Evolutionary conservation across 78 protist genomes (phyloP).

Genomic region (Isochrysis galbana): DNA sequence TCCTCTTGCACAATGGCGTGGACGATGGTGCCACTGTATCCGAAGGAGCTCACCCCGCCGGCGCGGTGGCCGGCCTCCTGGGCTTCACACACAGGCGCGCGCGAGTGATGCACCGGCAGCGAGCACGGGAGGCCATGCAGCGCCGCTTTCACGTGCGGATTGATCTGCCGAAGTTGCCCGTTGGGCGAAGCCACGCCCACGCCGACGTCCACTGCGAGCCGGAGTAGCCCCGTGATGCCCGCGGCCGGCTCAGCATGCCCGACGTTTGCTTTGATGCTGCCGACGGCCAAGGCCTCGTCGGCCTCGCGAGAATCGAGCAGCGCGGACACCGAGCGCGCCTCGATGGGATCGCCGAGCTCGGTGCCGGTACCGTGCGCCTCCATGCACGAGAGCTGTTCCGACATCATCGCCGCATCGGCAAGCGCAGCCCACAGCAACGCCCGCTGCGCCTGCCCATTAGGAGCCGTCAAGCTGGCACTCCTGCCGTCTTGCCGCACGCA

Average conservation of each 20-base stretch:
- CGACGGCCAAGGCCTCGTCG: conserved; percentile 49
- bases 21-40: conserved; percentile 8
- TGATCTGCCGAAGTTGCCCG: background rate
- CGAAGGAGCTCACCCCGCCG: conserved; percentile 10
- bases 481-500: conserved; percentile 62
- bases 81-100: background rate
- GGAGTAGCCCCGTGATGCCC: background rate
- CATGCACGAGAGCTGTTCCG: conserved; percentile 32
- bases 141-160: background rate
- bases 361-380: conserved; percentile 46
- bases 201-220: background rate
- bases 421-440: conserved; percentile 56
- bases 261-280: conserved; percentile 66
- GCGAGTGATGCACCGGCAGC: background rate
- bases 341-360: conserved; percentile 68
- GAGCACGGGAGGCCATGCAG: background rate
- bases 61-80: background rate
- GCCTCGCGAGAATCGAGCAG: conserved; percentile 16
- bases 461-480: conserved; percentile 59
- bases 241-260: conserved; percentile 73
- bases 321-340: conserved; percentile 35
- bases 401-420: background rate
- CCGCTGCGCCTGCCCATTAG: conserved; percentile 64
- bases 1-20: background rate
- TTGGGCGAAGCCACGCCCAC: background rate